Evolutionary conservation across 2,329 filamentous ascomycete genomes (phyloP).

Genomic region (Rhinocladiella similis): DNA sequence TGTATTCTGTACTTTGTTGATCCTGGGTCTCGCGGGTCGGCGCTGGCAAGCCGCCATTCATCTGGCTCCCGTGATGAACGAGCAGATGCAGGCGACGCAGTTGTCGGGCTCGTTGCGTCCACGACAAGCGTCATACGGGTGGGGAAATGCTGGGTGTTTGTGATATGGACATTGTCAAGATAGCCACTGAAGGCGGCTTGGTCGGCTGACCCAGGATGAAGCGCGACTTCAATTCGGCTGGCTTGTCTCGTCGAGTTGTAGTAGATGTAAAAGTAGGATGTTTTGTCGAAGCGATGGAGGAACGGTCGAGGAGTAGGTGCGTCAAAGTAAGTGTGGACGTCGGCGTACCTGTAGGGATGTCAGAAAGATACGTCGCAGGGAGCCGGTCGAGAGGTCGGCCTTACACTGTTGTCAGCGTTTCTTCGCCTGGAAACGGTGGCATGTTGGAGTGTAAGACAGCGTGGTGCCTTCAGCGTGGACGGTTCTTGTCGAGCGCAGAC

Average conservation of each 20-base stretch:
- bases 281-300: constrained; percentile 64
- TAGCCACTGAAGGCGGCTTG: constrained; percentile 65
- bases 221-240: constrained; percentile 62
- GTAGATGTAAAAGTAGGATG: constrained; percentile 66
- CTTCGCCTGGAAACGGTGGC: constrained; percentile 49
- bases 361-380: background rate
- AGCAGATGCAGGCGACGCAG: constrained; percentile 30
- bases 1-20: constrained; percentile 59
- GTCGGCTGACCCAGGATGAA: constrained; percentile 62
- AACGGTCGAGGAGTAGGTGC: constrained; percentile 55
- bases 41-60: constrained; percentile 59
- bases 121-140: constrained; percentile 59
- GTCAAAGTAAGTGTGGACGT: constrained; percentile 65
- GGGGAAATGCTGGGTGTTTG: constrained; percentile 61
- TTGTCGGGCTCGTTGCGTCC: constrained; percentile 40
- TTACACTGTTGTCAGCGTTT: constrained; percentile 49
- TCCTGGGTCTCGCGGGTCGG: constrained; percentile 53
- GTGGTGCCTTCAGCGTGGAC: background rate
- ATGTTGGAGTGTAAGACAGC: constrained; percentile 31
- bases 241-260: constrained; percentile 55
- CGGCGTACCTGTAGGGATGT: constrained; percentile 54
- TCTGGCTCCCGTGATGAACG: constrained; percentile 32
- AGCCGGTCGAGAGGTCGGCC: constrained; percentile 20
- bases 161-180: constrained; percentile 53
- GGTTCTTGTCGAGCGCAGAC: background rate